Base-by-base conservation (phyloP, 352 stramenopile genomes). In the Pythium guiyangense region DNA sequence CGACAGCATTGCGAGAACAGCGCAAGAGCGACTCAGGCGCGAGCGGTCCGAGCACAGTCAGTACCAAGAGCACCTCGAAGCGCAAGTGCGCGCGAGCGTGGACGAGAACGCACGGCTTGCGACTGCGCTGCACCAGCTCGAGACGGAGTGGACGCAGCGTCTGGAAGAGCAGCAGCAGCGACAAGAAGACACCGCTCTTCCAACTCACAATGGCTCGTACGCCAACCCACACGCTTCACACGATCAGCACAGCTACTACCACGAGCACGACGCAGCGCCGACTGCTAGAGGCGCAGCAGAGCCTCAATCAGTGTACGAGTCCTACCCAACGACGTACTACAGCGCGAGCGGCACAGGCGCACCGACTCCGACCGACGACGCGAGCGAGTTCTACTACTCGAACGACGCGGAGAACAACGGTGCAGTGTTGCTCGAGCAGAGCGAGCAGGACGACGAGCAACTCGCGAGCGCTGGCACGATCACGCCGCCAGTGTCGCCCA, bases 21-120 rank as follows among this genome's bases (percentile, higher is more conserved):
- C 79, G 1, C 76, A 90, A 43, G 73, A 84, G 27, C 87, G 83
- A 31, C 46, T 90, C 5, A 63, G 63, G 25, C 73, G 65, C 34
- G 79, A 90, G 26, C 73, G 77, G 3, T 63, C 54, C 6, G 77
- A 86, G 45, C 70, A 77, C 29, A 61, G 46, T 1, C 69, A 66
- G 10, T 76, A 80, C 35, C 77, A 87, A 65, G 69, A 79, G 25
- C 58, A 59, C 6, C 66, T 84, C 65, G 67, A 78, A 15, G 52
- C 70, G 29, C 74, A 76, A 15, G 68, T 90, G 25, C 65, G 81
- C 29, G 53, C 53, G 25, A 77, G 66, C 22, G 53, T 88, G 11
- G 69, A 75, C 25, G 69, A 86, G 46, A 88, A 90, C 50, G 64
- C 59, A 5, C 60, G 50, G 5, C 63, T 88, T 2, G 62, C 86